Conservation (phyloP, 495 filamentous ascomycete genomes). For the Aspergillus nanangensis region DNA sequence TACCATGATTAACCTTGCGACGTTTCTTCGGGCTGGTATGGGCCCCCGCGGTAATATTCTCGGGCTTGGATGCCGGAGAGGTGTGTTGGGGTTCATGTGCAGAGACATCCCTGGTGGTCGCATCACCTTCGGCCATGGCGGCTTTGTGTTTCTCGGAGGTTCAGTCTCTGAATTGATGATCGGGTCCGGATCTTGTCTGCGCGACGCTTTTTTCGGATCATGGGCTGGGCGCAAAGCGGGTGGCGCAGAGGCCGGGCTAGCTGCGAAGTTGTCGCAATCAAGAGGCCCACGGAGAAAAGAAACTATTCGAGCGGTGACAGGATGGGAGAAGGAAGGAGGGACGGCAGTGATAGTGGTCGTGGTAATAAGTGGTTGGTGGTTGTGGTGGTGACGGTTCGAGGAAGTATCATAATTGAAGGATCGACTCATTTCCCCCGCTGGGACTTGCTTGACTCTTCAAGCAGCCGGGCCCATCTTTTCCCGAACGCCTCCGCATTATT, state of each 20-base stretch:
- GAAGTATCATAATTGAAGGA: too few relatives aligned
- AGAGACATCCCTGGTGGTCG: conserved; percentile 24
- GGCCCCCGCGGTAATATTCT: conserved; percentile 30
- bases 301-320: conserved; percentile 10
- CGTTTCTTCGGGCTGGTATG: conserved; percentile 81
- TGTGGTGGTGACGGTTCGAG: too few relatives aligned
- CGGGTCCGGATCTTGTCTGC: conserved; percentile 23
- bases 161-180: conserved; percentile 20
- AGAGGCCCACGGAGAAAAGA: conserved; percentile 8
- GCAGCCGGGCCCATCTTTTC: conserved; percentile 11
- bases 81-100: conserved; percentile 26
- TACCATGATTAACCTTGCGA: conserved; percentile 99
- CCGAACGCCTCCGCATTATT: conserved; percentile 40
- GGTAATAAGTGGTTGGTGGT: too few relatives aligned
- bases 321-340: too few relatives aligned
- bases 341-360: too few relatives aligned
- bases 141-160: conserved; percentile 9
- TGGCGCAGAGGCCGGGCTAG: conserved; percentile 24
- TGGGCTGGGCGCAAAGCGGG: conserved; percentile 30
- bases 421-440: too few relatives aligned
- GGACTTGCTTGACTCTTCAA: conserved; percentile 21
- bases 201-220: conserved; percentile 35
- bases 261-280: conserved; percentile 10
- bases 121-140: conserved; percentile 7
- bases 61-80: conserved; percentile 33